Base-by-base conservation (phyloP, 2,329 filamentous ascomycete species). In the Colletotrichum acutatum region DNA sequence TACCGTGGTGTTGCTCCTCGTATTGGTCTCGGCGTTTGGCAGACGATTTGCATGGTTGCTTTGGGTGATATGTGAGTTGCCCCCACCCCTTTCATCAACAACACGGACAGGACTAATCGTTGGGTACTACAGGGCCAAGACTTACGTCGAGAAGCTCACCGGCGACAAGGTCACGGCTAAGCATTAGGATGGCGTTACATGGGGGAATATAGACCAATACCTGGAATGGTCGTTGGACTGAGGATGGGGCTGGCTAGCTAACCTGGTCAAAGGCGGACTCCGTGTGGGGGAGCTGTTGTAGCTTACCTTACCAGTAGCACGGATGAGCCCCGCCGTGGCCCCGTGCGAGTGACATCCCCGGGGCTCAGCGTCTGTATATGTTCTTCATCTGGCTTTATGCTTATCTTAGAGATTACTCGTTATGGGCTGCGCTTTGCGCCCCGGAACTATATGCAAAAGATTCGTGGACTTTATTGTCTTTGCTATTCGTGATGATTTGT, bases 21-120 rank as follows among this genome's bases (percentile, higher is more conserved):
- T 83, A 95, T 99, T 82, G 95, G 95, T 78, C 92, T 99, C 76
- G 93, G 97, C 82, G 91, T 99, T 87, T 99, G 97, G 97, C 97
- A 99, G 90, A 99, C 97, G 75, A 93, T 99, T 81, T 99, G 97
- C 90, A 99, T 99, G 97, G 97, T 99, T 86, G 97, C 96, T 81
- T 89, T 98, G 84, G 97, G 97, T 86, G 97, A 98, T 87, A 95
- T 97, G 95, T 97, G 86, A 88, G 95, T 91, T 72, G 76, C 57
- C 42, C 68, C 61, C 54, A 64, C 30, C 42, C n/a, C 46, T 12
- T 22, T 42, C 8, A 28, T 37, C 28, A 8, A 49, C 5, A 14
- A 58, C 16, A 57, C 26, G 22, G 28, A 54, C 24, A 34, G 62
- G 76, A 52, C 80, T 83, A 75, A 80, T 77, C 30, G 34, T 46